Evolutionary conservation across 2,329 filamentous ascomycete species (phyloP), one percentile per base, ranked within the genome.

Genomic region (Ophiostoma pallidulum): DNA sequence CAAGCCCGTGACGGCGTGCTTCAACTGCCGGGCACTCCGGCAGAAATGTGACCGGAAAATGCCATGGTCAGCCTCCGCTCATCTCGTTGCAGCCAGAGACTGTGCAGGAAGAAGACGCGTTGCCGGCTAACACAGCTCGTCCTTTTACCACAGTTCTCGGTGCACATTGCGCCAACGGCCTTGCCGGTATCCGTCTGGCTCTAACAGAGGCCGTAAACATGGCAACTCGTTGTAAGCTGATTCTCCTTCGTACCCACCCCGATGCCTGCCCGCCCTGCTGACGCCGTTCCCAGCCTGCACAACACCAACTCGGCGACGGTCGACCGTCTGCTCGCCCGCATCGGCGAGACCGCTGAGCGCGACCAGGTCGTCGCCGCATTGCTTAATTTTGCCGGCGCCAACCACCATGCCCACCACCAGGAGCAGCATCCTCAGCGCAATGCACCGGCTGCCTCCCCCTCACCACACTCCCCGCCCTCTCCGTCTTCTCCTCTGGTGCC

Each of bases 311-410:
- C 53, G 8, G 50, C 50, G 31, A 57, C 54, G 0, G 53, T 58
- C 9, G 56, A 58, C 36, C 56, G 57, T 45, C 55, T 60, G 6
- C 46, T 59, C 4, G 51, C 52, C 3, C 54, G 54, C 6, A 57
- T 58, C 18, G 53, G 53, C 33, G 54, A 58, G 43, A 57, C 56
- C 3, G 47, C 54, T 14, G 49, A 57, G 20, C 50, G 54, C 10
- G 56, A 57, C 36, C 53, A 59, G 37, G 53, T 54, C 7, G 53
- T 54, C 9, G 53, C 53, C 10, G 53, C 53, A 2, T 49, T 54
- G 35, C 51, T 54, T 37, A 51, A 51, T 32, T 54, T 53, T 46
- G 53, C 51, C 35, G 51, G 51, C 4, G 51, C 47, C 41, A 50
- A 47, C 33, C 40, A 45, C 22, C 40, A 35, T 13, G 24, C 28